These are phyloP conservation scores for Venturia asperata DNA, from an alignment of 2,329 filamentous ascomycete species.

Conservation along the genomic window DNA sequence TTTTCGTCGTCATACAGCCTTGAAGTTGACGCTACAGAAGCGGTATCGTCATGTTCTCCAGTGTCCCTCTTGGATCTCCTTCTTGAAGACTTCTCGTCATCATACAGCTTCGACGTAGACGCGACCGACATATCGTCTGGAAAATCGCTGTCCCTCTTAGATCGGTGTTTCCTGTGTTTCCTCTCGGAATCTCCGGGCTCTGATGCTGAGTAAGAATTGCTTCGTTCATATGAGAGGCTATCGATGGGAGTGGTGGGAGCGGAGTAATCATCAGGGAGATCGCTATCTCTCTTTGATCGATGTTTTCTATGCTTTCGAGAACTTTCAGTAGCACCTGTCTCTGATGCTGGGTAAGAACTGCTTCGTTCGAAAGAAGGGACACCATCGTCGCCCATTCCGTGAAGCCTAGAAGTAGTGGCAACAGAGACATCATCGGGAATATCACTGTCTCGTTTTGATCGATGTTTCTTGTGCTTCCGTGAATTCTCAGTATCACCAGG, in stretches of 20 bases:
- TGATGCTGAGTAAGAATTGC: slow-evolving; percentile 15
- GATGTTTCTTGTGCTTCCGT: slow-evolving; percentile 30
- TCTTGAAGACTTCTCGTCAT: slow-evolving; percentile 34
- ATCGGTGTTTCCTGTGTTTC: slow-evolving; percentile 32
- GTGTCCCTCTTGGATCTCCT: slow-evolving; percentile 27
- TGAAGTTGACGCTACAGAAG: slow-evolving; percentile 21
- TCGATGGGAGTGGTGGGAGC: background rate
- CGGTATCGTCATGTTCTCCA: slow-evolving; percentile 11
- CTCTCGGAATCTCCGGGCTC: slow-evolving; percentile 21
- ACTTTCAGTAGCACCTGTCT: slow-evolving; percentile 19
- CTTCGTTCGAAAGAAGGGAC: background rate
- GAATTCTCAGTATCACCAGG: slow-evolving; percentile 23
- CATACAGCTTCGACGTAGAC: slow-evolving; percentile 22
- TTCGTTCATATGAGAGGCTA: background rate
- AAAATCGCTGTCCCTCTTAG: slow-evolving; percentile 25
- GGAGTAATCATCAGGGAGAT: slow-evolving; percentile 12
- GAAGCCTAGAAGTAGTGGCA: slow-evolving; percentile 20
- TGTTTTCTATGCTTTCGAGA: slow-evolving; percentile 31
- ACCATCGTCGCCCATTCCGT: background rate
- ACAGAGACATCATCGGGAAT: slow-evolving; percentile 17
- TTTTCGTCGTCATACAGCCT: slow-evolving; percentile 17
- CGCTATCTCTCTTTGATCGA: slow-evolving; percentile 28
- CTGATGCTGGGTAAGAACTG: slow-evolving; percentile 12
- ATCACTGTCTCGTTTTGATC: slow-evolving; percentile 27
- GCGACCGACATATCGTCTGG: slow-evolving; percentile 17